Evolutionary conservation across 106 monocot genomes (phyloP).

Genomic region (Phalaenopsis equestris): DNA sequence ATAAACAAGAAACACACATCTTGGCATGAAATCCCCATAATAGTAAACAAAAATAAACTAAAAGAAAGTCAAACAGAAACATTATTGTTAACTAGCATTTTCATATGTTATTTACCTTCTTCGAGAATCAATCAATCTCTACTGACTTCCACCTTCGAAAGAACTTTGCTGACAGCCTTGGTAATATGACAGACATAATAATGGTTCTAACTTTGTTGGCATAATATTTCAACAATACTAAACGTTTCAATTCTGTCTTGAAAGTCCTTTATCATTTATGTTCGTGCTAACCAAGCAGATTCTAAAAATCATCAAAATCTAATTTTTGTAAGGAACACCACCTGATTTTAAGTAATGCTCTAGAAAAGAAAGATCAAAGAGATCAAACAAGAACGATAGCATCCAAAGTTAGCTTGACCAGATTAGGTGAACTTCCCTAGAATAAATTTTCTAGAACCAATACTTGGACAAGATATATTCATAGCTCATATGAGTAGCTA

Average conservation of each 20-base stretch:
- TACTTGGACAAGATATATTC: neutral
- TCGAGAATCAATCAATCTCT: neutral
- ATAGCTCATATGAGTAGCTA: neutral
- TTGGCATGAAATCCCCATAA: neutral
- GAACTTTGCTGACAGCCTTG: neutral
- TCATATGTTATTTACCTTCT: neutral
- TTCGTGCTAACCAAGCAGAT: neutral
- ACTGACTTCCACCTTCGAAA: neutral
- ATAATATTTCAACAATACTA: neutral
- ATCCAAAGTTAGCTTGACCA: neutral
- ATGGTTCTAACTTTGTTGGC: neutral
- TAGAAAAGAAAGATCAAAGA: neutral
- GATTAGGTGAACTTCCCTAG: neutral
- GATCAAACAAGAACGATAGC: neutral
- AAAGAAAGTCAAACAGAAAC: neutral
- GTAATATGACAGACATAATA: neutral
- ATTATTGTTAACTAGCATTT: neutral
- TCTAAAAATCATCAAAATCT: neutral
- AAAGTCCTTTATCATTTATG: neutral
- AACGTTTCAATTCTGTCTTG: neutral
- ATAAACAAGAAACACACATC: neutral
- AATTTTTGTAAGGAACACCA: neutral
- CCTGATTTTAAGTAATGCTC: neutral
- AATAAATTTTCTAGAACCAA: neutral
- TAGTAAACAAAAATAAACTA: neutral